Conservation (phyloP, 2,329 filamentous ascomycete species). For the Falciphora oryzae region DNA sequence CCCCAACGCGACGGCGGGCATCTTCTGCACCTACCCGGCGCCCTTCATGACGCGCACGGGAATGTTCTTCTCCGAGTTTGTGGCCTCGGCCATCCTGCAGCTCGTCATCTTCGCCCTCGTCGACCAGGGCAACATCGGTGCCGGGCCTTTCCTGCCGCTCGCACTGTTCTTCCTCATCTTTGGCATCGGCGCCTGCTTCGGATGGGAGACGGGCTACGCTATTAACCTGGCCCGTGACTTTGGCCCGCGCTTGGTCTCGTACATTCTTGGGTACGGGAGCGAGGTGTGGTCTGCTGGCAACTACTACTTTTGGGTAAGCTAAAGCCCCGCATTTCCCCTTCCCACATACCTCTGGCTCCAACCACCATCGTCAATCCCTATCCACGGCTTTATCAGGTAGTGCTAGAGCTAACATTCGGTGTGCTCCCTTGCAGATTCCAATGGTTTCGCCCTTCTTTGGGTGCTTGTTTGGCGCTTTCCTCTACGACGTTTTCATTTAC, state of each 20-base stretch:
- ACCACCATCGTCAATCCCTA: constrained; percentile 36
- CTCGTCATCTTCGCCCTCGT: constrained; percentile 67
- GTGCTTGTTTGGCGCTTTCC: constrained; percentile 55
- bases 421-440: constrained; percentile 48
- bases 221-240: constrained; percentile 71
- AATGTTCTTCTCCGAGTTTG: constrained; percentile 68
- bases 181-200: constrained; percentile 66
- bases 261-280: constrained; percentile 62
- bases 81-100: constrained; percentile 62
- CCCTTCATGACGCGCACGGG: constrained; percentile 58
- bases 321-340: constrained; percentile 6
- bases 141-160: constrained; percentile 53
- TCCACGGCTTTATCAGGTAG: too few relatives aligned
- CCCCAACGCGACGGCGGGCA: constrained; percentile 56
- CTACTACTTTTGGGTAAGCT: constrained; percentile 66
- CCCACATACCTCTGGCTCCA: too few relatives aligned
- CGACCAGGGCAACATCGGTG: constrained; percentile 40
- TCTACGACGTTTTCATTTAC: constrained; percentile 65
- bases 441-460: constrained; percentile 67
- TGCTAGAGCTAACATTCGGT: too few relatives aligned
- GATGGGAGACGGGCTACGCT: constrained; percentile 72
- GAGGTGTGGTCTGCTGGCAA: constrained; percentile 52
- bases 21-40: constrained; percentile 70
- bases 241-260: constrained; percentile 11
- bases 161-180: constrained; percentile 46